phyloP scores from a whole-genome alignment of 257 asterid species.

The Paraleonurus japonicus region DNA sequence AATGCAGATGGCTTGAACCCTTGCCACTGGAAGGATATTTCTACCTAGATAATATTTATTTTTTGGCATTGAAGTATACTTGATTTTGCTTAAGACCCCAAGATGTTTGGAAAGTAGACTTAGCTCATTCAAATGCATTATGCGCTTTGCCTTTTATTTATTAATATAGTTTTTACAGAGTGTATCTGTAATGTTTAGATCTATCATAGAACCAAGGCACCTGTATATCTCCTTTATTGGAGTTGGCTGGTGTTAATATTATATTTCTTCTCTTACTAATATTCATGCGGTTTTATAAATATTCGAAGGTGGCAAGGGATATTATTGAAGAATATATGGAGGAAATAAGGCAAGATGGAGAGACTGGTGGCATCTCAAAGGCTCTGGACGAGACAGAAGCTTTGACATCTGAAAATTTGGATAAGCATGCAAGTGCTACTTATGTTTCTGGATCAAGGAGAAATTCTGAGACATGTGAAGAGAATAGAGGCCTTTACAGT shows the following conservation, averaged over 20 bases:
- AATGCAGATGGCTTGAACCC: not conserved
- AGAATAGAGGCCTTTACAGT: slow-evolving; percentile 25
- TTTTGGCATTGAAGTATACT: not conserved
- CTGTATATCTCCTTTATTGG: not conserved
- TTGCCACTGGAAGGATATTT: not conserved
- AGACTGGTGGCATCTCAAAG: slow-evolving; percentile 36
- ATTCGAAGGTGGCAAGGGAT: slow-evolving; percentile 66
- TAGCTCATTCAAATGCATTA: not conserved
- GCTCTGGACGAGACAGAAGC: slow-evolving; percentile 36
- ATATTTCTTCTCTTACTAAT: not conserved
- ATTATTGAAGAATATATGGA: slow-evolving; percentile 87
- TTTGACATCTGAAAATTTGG: slow-evolving; percentile 35
- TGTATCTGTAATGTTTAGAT: not conserved
- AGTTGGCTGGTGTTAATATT: not conserved
- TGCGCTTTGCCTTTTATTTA: not conserved
- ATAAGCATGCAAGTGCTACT: slow-evolving; percentile 28
- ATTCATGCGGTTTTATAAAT: slow-evolving; percentile 1
- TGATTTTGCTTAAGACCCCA: not conserved
- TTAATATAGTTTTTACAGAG: not conserved
- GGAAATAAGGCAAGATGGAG: slow-evolving; percentile 59
- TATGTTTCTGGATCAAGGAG: slow-evolving; percentile 31
- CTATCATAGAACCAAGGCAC: not conserved
- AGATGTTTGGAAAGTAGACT: not conserved
- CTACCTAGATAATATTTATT: not conserved
- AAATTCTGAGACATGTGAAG: slow-evolving; percentile 31